Evolutionary conservation across 306 rosid genomes (phyloP), one percentile per base, ranked within the genome.

Genomic region (Fragaria ananassa): DNA sequence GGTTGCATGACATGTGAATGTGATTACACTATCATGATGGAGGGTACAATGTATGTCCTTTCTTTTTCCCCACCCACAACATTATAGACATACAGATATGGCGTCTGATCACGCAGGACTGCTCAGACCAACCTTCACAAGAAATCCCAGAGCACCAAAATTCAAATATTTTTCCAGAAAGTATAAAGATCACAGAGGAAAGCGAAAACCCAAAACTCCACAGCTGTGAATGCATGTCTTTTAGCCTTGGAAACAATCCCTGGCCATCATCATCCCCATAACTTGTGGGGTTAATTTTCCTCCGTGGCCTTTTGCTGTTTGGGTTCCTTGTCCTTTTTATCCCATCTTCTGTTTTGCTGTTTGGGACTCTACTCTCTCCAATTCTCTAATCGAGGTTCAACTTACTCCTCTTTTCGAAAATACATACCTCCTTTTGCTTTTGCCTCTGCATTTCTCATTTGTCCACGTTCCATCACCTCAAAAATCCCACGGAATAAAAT

Each of bases 381-480:
- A 29, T 49, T 84, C 89, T 78, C 69, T 56, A 71, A 76, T 84
- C 93, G 76, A 85, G 83, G 85, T 35, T 81, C 75, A 78, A 69
- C 72, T 79, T 61, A 81, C 84, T 6, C 88, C 18, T 84, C 67
- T 81, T 84, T 91, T 81, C 61, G 76, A 85, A 74, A 69, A 54
- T 63, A 83, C 83, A 81, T 74, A 78, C 66, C 58, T 58, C 23
- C 70, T 70, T 34, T 44, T 81, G 79, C 81, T 80, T 76, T 76
- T 73, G 51, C 78, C 72, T 72, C 83, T 88, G 85, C 84, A 78
- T 77, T 85, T 85, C 91, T 89, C 79, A 77, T 86, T 85, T 88
- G 91, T 85, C 97, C 79, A 76, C 87, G 91, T 83, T 89, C 88
- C 83, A 80, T 88, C 97, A 78, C 88, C 85, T 88, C 91, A 80